Conservation (phyloP, 2,329 filamentous ascomycete species). For the Phaeophleospora eucalypticola region DNA sequence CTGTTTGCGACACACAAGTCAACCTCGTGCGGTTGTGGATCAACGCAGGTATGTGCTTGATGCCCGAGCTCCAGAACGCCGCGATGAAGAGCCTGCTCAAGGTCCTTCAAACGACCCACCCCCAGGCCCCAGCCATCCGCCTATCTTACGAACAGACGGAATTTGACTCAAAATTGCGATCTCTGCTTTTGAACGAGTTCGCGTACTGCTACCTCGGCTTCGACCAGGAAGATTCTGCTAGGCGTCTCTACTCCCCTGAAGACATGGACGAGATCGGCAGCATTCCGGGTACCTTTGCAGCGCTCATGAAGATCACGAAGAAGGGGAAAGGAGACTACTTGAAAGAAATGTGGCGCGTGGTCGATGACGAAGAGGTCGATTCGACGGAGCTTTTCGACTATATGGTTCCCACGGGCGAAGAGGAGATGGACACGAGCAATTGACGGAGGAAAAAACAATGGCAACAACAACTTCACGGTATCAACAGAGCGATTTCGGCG, state of each 20-base stretch:
- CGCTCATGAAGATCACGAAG: too few species aligned
- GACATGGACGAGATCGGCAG: conserved; percentile 1
- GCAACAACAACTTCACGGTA: too few species aligned
- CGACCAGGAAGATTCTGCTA: background rate
- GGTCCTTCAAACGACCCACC: background rate
- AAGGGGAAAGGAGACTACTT: too few species aligned
- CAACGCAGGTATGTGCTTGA: conserved; percentile 1
- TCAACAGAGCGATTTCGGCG: too few species aligned
- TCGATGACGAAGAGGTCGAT: background rate
- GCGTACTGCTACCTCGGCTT: too few species aligned
- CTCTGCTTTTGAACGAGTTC: background rate
- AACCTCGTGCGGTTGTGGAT: conserved; percentile 3
- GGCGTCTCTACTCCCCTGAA: background rate
- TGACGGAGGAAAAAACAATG: too few species aligned
- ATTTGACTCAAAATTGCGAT: background rate
- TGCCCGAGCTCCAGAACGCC: conserved; percentile 6
- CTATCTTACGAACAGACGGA: background rate
- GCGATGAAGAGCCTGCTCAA: background rate
- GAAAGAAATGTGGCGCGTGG: too few species aligned
- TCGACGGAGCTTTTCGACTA: too few species aligned
- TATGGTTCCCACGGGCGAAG: too few species aligned
- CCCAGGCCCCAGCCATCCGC: background rate
- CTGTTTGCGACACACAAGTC: background rate
- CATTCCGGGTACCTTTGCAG: conserved; percentile 1
- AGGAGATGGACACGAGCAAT: too few species aligned